Evolutionary conservation across 768 basidiomycete genomes (phyloP).

Genomic region (Lactarius evosmus): DNA sequence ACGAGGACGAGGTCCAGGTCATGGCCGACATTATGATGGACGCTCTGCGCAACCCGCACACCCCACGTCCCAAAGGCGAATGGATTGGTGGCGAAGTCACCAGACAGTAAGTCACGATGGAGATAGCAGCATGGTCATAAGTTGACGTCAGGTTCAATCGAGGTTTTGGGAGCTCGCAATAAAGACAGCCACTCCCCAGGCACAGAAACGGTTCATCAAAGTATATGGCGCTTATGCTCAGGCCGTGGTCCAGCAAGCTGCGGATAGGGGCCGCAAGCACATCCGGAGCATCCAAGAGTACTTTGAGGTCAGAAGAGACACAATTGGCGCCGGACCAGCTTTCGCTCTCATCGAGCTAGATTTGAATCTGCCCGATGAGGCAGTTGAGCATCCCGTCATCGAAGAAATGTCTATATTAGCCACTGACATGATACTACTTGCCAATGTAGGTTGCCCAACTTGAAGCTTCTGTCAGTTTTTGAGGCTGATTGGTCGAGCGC

Average conservation of each 20-base stretch:
- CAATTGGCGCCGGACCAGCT: background rate
- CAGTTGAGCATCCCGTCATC: background rate
- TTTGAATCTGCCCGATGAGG: conserved; percentile 9
- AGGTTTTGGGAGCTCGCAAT: conserved; percentile 24
- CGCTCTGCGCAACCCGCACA: too few species aligned
- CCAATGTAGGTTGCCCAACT: background rate
- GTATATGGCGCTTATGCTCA: too few species aligned
- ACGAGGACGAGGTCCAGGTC: conserved; percentile 10
- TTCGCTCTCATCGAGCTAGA: conserved; percentile 4
- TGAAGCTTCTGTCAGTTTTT: background rate
- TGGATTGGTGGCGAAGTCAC: too few species aligned
- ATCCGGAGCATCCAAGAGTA: conserved; percentile 4
- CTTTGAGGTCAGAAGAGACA: background rate
- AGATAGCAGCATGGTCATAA: background rate
- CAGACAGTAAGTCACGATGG: too few species aligned
- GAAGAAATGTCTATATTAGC: background rate
- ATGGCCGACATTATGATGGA: too few species aligned
- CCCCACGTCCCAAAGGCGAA: too few species aligned
- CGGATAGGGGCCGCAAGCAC: background rate
- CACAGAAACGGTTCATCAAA: conserved; percentile 19
- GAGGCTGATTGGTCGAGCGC: background rate
- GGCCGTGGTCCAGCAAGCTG: too few species aligned
- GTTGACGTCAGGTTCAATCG: background rate
- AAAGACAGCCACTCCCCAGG: conserved; percentile 5
- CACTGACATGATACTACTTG: background rate